Evolutionary conservation across 2,329 filamentous ascomycete genomes (phyloP), one percentile per base, ranked within the genome.

Genomic region (Calonectria honghensis): DNA sequence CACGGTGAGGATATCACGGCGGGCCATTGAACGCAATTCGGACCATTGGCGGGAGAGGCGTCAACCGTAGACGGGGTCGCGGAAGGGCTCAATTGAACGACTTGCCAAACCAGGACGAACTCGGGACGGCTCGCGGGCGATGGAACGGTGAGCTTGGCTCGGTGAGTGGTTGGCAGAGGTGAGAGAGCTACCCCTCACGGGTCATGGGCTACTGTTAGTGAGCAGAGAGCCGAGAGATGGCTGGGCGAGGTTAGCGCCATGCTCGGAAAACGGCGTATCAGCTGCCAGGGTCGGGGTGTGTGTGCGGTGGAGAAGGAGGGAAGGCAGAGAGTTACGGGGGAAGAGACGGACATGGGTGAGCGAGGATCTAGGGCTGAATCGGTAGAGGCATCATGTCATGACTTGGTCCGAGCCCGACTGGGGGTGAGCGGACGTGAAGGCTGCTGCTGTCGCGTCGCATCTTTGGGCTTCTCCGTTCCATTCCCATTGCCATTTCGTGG

Each of bases 121-220:
- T 41, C 57, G 57, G 57, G 35, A 63, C 57, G 57, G 57, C 57
- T 63, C 57, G 57, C 57, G 13, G 54, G 57, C 57, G 37, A 63
- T 63, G 57, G 57, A 41, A 63, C 57, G 64, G 41, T 67, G 64
- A 37, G 64, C 64, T 67, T 67, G 64, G 45, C 35, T 68, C 65
- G 65, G 65, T 68, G 65, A 68, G 65, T 48, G 61, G 41, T 45
- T 18, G 41, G 50, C 45, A 32, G 32, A 52, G 64, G 48, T 50
- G 64, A 54, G 31, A 51, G 41, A 70, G 52, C 64, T 65, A 73
- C 71, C 71, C 71, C 71, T 73, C 71, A 69, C 67, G 27, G 51
- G 14, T 29, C 39, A 11, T 29, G 61, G 39, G 51, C n/a, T 24
- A 27, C 24, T 50, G 41, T 65, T 50, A 50, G 61, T 65, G 61